Percentiles rank a stretch among this genome's conserved stretches.
Conservation (phyloP, 106 monocot species). For the Hemerocallis citrina region DNA sequence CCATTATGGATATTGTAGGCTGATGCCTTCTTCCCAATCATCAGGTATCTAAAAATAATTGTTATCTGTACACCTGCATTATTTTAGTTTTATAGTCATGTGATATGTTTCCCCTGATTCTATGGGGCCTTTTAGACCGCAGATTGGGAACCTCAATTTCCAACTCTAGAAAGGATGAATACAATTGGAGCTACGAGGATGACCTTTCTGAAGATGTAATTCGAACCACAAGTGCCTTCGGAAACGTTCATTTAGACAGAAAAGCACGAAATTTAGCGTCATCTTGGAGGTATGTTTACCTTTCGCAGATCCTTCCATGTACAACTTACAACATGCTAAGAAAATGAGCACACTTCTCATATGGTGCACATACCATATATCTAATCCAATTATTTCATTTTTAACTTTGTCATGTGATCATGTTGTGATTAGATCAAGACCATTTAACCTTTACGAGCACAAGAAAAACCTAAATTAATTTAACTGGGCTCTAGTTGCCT, state of each 20-base stretch:
- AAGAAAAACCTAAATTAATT: too few relatives aligned
- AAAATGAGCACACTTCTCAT: too few relatives aligned
- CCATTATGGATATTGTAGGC: conserved; percentile 30
- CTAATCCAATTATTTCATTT: too few relatives aligned
- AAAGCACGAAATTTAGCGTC: conserved; percentile 74
- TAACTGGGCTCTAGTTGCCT: too few relatives aligned
- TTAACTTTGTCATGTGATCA: too few relatives aligned
- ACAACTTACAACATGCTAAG: too few relatives aligned
- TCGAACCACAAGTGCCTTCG: conserved; percentile 69
- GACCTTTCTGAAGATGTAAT: conserved; percentile 82
- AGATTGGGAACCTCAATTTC: conserved; percentile 49
- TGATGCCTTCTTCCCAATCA: conserved; percentile 41
- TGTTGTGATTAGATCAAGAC: too few relatives aligned
- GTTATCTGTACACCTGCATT: not conserved
- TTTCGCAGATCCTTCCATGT: not conserved
- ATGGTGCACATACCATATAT: too few relatives aligned
- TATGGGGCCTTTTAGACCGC: conserved; percentile 48
- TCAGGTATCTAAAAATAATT: conserved; percentile 36
- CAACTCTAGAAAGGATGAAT: conserved; percentile 68
- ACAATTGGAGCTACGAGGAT: conserved; percentile 79
- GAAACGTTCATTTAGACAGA: conserved; percentile 82
- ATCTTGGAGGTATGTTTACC: conserved; percentile 71
- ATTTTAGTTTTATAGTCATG: not conserved
- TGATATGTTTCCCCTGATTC: not conserved
- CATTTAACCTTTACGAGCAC: too few relatives aligned